Evolutionary conservation across 2,329 filamentous ascomycete species (phyloP).

Genomic region (Colletotrichum destructivum): DNA sequence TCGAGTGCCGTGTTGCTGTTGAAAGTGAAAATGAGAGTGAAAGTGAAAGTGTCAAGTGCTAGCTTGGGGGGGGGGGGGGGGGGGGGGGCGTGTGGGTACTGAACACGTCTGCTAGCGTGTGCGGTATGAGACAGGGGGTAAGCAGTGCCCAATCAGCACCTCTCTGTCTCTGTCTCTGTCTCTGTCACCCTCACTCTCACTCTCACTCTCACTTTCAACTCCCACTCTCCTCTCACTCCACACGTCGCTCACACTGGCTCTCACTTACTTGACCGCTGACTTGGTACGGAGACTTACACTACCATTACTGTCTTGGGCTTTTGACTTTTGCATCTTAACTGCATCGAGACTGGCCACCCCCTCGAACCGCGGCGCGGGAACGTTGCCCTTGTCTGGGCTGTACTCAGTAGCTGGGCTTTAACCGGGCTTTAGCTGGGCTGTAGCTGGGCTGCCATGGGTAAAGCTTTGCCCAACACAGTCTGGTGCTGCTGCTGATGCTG

Average conservation of each 20-base stretch:
- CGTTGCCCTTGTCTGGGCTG: conserved; percentile 21
- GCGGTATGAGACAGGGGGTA: conserved; percentile 9
- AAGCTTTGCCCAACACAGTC: conserved; percentile 21
- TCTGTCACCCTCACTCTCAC: conserved; percentile 10
- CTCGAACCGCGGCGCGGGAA: conserved; percentile 16
- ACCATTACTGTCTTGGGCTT: neutral
- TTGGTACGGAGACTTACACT: neutral
- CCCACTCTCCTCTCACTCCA: neutral
- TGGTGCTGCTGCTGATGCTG: conserved; percentile 14
- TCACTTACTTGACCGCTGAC: neutral
- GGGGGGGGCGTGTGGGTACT: conserved; percentile 27
- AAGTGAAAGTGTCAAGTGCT: neutral
- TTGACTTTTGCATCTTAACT: conserved; percentile 12
- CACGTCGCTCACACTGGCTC: neutral
- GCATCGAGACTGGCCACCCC: neutral
- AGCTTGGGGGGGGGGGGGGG: neutral
- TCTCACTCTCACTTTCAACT: conserved; percentile 5
- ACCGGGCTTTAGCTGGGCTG: conserved; percentile 1
- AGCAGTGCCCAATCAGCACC: conserved; percentile 10
- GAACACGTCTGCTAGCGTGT: conserved; percentile 39
- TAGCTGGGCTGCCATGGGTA: conserved; percentile 19
- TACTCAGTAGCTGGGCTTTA: conserved; percentile 12
- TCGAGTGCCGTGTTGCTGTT: neutral
- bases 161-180: neutral
- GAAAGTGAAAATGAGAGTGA: neutral